These are phyloP conservation scores for Collariella sp. DNA, from an alignment of 495 filamentous ascomycete species.

Conservation along the genomic window DNA sequence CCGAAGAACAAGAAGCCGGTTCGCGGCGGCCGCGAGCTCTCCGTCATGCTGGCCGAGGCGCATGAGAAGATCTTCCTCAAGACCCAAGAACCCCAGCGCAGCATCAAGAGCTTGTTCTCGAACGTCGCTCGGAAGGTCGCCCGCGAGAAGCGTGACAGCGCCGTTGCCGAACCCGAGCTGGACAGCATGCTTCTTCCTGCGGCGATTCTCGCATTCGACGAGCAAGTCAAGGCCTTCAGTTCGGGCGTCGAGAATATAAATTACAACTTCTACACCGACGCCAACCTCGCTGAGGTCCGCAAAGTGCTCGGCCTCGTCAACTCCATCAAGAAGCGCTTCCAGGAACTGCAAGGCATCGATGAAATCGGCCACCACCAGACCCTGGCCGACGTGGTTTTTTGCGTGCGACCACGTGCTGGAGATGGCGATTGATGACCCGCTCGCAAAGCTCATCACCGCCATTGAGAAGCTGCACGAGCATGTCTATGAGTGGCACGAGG, in stretches of 20 bases:
- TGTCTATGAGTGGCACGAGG: slow-evolving; percentile 84
- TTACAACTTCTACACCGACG: slow-evolving; percentile 85
- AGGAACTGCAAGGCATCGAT: slow-evolving; percentile 53
- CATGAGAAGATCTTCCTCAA: slow-evolving; percentile 44
- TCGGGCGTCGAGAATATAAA: slow-evolving; percentile 28
- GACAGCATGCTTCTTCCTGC: slow-evolving; percentile 52
- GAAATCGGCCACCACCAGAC: slow-evolving; percentile 51
- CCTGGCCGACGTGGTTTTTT: slow-evolving; percentile 62
- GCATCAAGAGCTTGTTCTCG: slow-evolving; percentile 32
- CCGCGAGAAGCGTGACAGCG: slow-evolving; percentile 16
- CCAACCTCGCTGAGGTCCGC: slow-evolving; percentile 64
- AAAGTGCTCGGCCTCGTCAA: slow-evolving; percentile 59
- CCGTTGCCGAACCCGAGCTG: slow-evolving; percentile 29
- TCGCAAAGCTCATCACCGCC: slow-evolving; percentile 74
- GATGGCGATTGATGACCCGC: slow-evolving; percentile 71
- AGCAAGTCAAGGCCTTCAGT: slow-evolving; percentile 46
- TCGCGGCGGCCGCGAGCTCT: slow-evolving; percentile 34
- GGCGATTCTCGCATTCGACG: slow-evolving; percentile 54
- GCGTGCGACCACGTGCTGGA: slow-evolving; percentile 65
- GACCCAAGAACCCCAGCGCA: slow-evolving; percentile 25
- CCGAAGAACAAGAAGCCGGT: slow-evolving; percentile 13
- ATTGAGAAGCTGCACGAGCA: slow-evolving; percentile 74
- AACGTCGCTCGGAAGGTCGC: slow-evolving; percentile 29
- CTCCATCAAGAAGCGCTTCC: slow-evolving; percentile 58
- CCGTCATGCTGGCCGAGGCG: slow-evolving; percentile 36